Base-by-base conservation (phyloP, 371 early-diverging fungal genomes). In the Mortierella sp. region DNA sequence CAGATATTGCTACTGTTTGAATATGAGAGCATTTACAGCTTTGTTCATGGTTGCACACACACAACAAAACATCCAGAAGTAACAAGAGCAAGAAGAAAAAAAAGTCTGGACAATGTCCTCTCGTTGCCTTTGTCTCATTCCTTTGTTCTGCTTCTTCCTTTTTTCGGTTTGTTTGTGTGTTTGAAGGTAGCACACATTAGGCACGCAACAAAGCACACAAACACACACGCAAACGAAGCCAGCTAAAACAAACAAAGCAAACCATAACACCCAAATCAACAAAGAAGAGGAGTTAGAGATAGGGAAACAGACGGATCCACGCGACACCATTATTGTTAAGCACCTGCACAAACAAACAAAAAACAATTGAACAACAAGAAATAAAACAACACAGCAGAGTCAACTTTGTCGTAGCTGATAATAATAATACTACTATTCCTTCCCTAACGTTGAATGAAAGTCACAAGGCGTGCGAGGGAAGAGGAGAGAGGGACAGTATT, bases 251-350 rank as follows among this genome's bases (percentile, higher is more conserved):
- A 19, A 28, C 1, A 60, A 60, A 60, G n/a, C 50, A 50, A 24
- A 24, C 24, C 42, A 38, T 38, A 57, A 57, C 26, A 57, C 50
- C 34, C 28, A 24, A 52, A 6, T 52, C 38, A 38, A 76, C 48
- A 68, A 16, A 24, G 38, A 38, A 38, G 45, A 5, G n/a, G 26
- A 57, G 16, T 42, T 47, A 14, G 11, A 54, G 73, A 80, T 70
- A 76, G 72, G 54, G 80, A 45, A 76, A 52, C 76, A 72, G 72
- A 63, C 63, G 74, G 70, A 57, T 42, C 54, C n/a, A 26, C 19
- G n/a, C 74, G 38, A 16, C n/a, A 58, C n/a, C 26, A 5, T 31
- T 13, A 79, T 5, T 31, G 45, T n/a, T 28, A 60, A 78, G 44
- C 24, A 57, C 34, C 42, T 34, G 34, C 34, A 50, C 74, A 34